A percentile compares a stretch with the other conserved stretches of the same genome.
These are phyloP conservation scores for Phytophthora pluvialis DNA, from an alignment of 352 stramenopile species.

Conservation along the genomic window DNA sequence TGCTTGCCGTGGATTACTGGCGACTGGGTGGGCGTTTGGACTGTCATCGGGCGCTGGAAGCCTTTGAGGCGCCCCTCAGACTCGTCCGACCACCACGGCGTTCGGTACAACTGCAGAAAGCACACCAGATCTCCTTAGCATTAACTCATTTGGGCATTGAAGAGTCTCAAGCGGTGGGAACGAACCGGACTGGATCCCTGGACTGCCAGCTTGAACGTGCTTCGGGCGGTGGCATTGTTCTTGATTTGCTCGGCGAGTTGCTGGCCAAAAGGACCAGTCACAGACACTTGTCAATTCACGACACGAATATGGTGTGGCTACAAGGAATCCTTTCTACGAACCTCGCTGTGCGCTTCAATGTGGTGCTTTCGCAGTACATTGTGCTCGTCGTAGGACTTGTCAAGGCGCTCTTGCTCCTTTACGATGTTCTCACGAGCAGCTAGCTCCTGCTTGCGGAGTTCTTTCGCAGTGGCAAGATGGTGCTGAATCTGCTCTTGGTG, in stretches of 20 bases:
- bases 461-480: slow-evolving; percentile 16
- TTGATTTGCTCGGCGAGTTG: slow-evolving; percentile 43
- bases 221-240: slow-evolving; percentile 30
- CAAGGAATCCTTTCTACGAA: slow-evolving; percentile 10
- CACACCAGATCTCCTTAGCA: not conserved
- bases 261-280: slow-evolving; percentile 3
- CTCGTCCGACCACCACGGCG: slow-evolving; percentile 52
- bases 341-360: slow-evolving; percentile 19
- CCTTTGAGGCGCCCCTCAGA: slow-evolving; percentile 35
- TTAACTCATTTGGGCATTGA: not conserved
- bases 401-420: slow-evolving; percentile 25
- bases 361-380: slow-evolving; percentile 27
- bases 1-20: slow-evolving; percentile 46
- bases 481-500: slow-evolving; percentile 42
- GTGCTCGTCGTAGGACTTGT: slow-evolving; percentile 18
- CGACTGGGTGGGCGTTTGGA: slow-evolving; percentile 15
- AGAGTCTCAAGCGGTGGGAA: not conserved
- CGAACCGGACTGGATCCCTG: slow-evolving; percentile 40
- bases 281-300: not conserved
- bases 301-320: not conserved
- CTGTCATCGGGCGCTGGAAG: slow-evolving; percentile 25
- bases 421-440: slow-evolving; percentile 20
- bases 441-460: slow-evolving; percentile 32
- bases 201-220: slow-evolving; percentile 24
- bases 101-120: slow-evolving; percentile 38